Percentiles rank a stretch among this genome's conserved stretches.
phyloP scores from a whole-genome alignment of 2,329 filamentous ascomycete genomes.

The Ciborinia camelliae region DNA sequence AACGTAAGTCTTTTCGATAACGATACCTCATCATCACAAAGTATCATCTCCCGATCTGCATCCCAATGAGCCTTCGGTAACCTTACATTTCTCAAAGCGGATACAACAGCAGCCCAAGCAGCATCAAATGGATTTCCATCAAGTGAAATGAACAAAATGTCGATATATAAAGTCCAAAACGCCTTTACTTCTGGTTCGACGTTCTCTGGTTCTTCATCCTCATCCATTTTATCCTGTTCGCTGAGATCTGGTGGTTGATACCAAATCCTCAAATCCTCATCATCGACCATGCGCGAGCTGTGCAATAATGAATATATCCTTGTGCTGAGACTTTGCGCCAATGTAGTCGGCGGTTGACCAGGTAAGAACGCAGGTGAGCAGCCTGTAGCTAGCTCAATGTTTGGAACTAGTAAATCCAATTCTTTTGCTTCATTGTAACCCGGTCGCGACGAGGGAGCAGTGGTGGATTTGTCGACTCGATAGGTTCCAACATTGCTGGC shows the following conservation, averaged over 20 bases:
- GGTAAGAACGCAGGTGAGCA: constrained; percentile 83
- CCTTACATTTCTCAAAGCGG: constrained; percentile 73
- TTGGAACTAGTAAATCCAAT: constrained; percentile 80
- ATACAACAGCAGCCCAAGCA: constrained; percentile 79
- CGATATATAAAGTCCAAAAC: constrained; percentile 94
- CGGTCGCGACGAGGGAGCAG: constrained; percentile 36
- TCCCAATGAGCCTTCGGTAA: constrained; percentile 83
- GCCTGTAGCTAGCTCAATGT: constrained; percentile 88
- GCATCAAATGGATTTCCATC: constrained; percentile 91
- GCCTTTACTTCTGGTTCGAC: constrained; percentile 61
- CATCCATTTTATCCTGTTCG: constrained; percentile 45
- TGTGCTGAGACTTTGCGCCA: constrained; percentile 80
- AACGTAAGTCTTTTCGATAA: constrained; percentile 57
- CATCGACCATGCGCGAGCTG: constrained; percentile 61
- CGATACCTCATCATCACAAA: constrained; percentile 64
- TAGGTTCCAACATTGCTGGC: constrained; percentile 70
- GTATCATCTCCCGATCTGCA: constrained; percentile 69
- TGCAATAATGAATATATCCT: constrained; percentile 75
- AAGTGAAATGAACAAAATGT: constrained; percentile 89
- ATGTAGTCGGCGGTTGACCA: constrained; percentile 72
- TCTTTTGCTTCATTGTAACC: constrained; percentile 49
- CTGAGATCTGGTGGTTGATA: constrained; percentile 51
- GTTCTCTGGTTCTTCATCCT: constrained; percentile 34
- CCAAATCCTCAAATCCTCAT: constrained; percentile 70
- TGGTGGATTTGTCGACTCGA: constrained; percentile 43